Base-by-base conservation (phyloP, 2,329 filamentous ascomycete genomes). In the Magnaporthiopsis incrustans region DNA sequence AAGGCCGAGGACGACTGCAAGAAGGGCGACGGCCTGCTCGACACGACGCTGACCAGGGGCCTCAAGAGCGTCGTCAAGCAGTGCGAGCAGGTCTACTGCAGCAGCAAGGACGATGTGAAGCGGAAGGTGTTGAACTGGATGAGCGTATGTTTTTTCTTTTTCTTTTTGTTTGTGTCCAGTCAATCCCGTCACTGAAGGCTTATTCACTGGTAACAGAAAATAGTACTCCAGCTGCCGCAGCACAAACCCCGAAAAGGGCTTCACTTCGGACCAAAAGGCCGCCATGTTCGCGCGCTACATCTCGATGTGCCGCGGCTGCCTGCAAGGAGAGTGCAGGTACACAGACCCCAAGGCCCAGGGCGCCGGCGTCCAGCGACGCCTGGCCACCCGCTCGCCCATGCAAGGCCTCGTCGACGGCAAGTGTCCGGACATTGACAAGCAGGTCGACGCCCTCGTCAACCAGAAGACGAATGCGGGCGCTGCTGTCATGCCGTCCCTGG, bases 261-360 rank as follows among this genome's bases (percentile, higher is more conserved):
- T 70, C 60, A 69, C 68, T 7, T 70, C 69, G 2, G 69, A 70
- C 59, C 69, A 70, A 38, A 70, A 70, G 63, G 67, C 69, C 14
- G 65, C 68, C 59, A 70, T 70, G 62, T 70, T 66, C 58, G 67
- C 69, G 1, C 67, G 69, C 11, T 65, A 65, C 35, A 56, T 70
- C 12, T 67, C 70, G 33, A 70, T 67, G 62, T 66, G 69, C 7
- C 68, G 68, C 26, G 68, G 67, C 61, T 68, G 68, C 59, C 63
- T 63, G 32, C 32, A 60, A 12, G 67, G 67, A 30, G 69, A 70
- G 65, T 70, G 69, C 65, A 66, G 64, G 57, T 59, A 33, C 15
- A 27, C 2, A 12, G 58, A 59, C 15, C 64, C 65, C 15, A 62
- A 66, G 35, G 62, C 66, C 11, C 60, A 62, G 14, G 38, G 15